Evolutionary conservation across 1,284 basidiomycete genomes (phyloP).

Genomic region (Trichosporon sp.): DNA sequence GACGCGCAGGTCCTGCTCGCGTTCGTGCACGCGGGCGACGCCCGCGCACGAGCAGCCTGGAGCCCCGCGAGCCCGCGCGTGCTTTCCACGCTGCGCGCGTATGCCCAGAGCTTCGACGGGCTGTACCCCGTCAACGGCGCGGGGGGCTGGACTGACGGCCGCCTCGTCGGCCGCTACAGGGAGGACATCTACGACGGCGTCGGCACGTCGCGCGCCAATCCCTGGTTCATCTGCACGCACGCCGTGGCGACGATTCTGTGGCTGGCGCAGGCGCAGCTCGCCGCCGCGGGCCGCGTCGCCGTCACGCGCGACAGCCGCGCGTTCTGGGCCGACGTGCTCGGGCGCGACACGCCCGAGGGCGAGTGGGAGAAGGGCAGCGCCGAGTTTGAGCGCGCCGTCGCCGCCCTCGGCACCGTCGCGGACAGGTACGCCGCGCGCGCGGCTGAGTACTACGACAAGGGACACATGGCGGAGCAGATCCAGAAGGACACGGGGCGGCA

Average conservation of each 20-base stretch:
- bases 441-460: constrained; percentile 19
- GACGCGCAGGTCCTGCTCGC: constrained; percentile 50
- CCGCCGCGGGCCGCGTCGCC: background rate
- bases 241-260: constrained; percentile 50
- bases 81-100: constrained; percentile 42
- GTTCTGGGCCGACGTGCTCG: constrained; percentile 45
- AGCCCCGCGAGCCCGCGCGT: constrained; percentile 27
- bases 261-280: constrained; percentile 28
- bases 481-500: constrained; percentile 11
- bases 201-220: constrained; percentile 45
- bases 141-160: constrained; percentile 35
- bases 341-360: background rate
- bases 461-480: constrained; percentile 51
- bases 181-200: constrained; percentile 53
- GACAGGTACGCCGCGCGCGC: constrained; percentile 40
- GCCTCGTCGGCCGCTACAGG: constrained; percentile 51
- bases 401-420: constrained; percentile 30
- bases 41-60: constrained; percentile 6
- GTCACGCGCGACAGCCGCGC: constrained; percentile 25
- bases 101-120: constrained; percentile 42
- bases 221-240: constrained; percentile 51
- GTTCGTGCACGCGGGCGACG: constrained; percentile 44
- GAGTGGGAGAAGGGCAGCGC: constrained; percentile 1
- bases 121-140: constrained; percentile 49
- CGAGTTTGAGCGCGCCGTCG: constrained; percentile 26